A percentile compares a stretch with the other conserved stretches of the same genome.
Conservation (phyloP, 331 rosid species). For the Malus hybrid region DNA sequence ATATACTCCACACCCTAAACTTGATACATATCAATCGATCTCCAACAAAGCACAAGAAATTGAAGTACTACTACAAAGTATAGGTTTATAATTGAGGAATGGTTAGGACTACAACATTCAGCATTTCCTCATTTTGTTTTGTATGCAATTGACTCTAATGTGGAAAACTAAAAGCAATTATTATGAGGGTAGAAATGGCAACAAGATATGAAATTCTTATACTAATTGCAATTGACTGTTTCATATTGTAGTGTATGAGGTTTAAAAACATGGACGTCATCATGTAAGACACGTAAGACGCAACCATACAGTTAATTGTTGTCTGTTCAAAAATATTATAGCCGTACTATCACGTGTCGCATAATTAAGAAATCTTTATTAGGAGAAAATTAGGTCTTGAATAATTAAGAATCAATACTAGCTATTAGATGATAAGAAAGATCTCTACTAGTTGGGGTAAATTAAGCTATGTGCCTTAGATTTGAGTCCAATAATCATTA, state of each 20-base stretch:
- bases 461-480: neutral
- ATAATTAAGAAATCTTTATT: neutral
- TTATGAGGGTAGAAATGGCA: neutral
- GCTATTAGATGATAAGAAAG: neutral
- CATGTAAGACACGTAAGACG: neutral
- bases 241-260: neutral
- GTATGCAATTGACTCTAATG: neutral
- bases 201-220: neutral
- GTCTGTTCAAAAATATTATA: neutral
- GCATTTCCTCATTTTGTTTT: neutral
- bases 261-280: neutral
- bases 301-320: neutral
- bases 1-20: too few species aligned
- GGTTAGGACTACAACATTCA: neutral
- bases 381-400: neutral
- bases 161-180: neutral
- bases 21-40: too few species aligned
- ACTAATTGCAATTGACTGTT: neutral
- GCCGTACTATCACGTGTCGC: too few species aligned
- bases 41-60: neutral
- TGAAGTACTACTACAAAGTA: neutral
- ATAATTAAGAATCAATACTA: neutral
- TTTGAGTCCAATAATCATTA: neutral
- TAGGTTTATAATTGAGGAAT: too few species aligned
- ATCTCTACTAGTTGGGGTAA: neutral